Base-by-base conservation (phyloP, 2,329 filamentous ascomycete genomes). In the Curvularia eragrostidis region DNA sequence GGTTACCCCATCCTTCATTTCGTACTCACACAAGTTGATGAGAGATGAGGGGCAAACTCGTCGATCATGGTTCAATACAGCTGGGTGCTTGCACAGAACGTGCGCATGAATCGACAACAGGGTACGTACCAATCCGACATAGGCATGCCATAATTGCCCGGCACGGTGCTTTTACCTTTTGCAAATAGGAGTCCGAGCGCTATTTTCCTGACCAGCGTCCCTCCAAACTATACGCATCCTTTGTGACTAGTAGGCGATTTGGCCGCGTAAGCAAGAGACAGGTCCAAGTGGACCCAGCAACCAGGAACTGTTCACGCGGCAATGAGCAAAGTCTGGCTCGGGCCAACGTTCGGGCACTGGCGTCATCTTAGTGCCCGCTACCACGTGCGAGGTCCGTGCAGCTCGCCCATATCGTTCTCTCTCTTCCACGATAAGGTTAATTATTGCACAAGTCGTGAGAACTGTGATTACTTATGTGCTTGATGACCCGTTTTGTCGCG, bases 281-380 rank as follows among this genome's bases (percentile, higher is more conserved):
- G 39, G 10, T 19, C 19, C 39, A 42, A 42, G 39, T 42, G 39
- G 39, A 42, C 5, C 39, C 39, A 42, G 39, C 2, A 24, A 42
- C 39, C 39, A 42, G 39, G 39, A 1, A 24, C 39, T 42, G 39
- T 12, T 42, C 39, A 42, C 39, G 39, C 21, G 39, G 39, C 18
- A 42, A 42, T 42, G 21, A 42, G 5, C 21, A 15, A 42, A 23
- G 39, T 42, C 39, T 42, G 21, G 39, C 39, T 42, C 39, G 39
- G 39, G 39, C 39, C 39, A 42, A 42, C 39, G 39, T 42, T 42
- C 39, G 39, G 39, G 19, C 39, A 42, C 21, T 42, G 39, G 39
- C 39, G 39, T 42, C 39, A 42, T 42, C 39, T 42, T 42, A 42
- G 39, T 42, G 39, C 39, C 39, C 39, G 39, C 13, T 42, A 42